Evolutionary conservation across 108 stramenopile species (phyloP).

Genomic region (Stephanodiscus minutulus): DNA sequence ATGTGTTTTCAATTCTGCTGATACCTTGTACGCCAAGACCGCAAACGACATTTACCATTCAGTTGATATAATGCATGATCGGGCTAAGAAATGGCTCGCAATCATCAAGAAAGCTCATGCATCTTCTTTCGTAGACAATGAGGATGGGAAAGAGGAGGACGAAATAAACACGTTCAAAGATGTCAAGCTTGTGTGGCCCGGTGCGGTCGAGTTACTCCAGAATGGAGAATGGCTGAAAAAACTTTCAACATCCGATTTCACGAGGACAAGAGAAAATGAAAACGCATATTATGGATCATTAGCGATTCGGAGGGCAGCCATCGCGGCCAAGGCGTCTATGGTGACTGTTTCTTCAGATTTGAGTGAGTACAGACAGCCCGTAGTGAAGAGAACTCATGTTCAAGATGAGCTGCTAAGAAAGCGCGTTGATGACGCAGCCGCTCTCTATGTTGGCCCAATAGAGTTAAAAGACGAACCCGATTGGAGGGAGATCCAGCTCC

Average conservation of each 20-base stretch:
- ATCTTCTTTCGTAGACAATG: slow-evolving; percentile 36
- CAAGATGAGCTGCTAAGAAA: slow-evolving; percentile 69
- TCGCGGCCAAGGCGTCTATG: slow-evolving; percentile 67
- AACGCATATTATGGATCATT: slow-evolving; percentile 80
- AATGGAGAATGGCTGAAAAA: slow-evolving; percentile 62
- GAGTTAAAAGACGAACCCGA: slow-evolving; percentile 63
- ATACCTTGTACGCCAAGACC: slow-evolving; percentile 73
- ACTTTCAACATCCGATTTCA: slow-evolving; percentile 61
- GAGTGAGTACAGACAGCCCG: slow-evolving; percentile 50
- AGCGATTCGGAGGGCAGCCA: slow-evolving; percentile 68
- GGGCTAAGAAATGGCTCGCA: slow-evolving; percentile 70
- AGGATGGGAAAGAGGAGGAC: slow-evolving; percentile 24
- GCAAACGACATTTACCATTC: slow-evolving; percentile 71
- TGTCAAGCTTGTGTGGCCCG: slow-evolving; percentile 72
- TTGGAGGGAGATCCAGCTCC: slow-evolving; percentile 70
- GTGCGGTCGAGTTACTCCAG: slow-evolving; percentile 73
- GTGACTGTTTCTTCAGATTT: slow-evolving; percentile 45
- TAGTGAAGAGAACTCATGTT: slow-evolving; percentile 46
- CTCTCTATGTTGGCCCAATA: slow-evolving; percentile 54
- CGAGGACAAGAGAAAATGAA: slow-evolving; percentile 85
- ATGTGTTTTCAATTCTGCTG: slow-evolving; percentile 75
- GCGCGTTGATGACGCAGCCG: slow-evolving; percentile 49
- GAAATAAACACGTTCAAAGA: slow-evolving; percentile 62
- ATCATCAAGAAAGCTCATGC: slow-evolving; percentile 75
- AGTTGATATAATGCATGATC: slow-evolving; percentile 62